Percentiles rank a stretch among this genome's conserved stretches.
phyloP scores from a whole-genome alignment of 2,329 filamentous ascomycete genomes.

The Aureobasidium sp. region DNA sequence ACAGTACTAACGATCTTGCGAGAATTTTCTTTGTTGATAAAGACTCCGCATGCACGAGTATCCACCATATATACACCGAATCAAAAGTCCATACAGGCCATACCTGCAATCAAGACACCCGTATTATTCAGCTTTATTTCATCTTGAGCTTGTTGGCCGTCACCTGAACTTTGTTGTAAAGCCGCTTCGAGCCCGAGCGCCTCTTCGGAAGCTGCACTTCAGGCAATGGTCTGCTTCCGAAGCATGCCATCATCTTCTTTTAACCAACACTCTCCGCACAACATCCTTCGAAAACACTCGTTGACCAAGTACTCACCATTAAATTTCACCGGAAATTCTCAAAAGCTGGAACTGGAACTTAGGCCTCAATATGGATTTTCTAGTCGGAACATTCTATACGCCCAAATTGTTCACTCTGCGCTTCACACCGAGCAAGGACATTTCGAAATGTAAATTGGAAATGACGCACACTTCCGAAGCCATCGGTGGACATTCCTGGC shows the following conservation, averaged over 20 bases:
- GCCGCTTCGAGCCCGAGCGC: neutral
- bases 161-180: neutral
- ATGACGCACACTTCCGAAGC: slow-evolving; percentile 25
- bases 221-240: neutral
- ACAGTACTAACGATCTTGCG: neutral
- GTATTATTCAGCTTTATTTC: neutral
- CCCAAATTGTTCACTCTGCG: slow-evolving; percentile 26
- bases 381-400: slow-evolving; percentile 30
- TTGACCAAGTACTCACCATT: neutral
- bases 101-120: neutral
- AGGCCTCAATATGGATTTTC: slow-evolving; percentile 26
- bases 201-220: slow-evolving; percentile 1
- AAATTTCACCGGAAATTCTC: no score
- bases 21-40: neutral
- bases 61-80: neutral
- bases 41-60: no score
- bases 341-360: neutral
- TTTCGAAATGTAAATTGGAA: neutral
- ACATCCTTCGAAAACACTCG: neutral
- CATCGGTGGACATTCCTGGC: slow-evolving; percentile 30
- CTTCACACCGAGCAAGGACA: slow-evolving; percentile 22
- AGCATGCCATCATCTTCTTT: neutral
- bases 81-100: neutral
- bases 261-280: neutral
- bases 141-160: neutral